phyloP scores from a whole-genome alignment of 1,284 basidiomycete species.

The Xerocomus minutiporus region DNA sequence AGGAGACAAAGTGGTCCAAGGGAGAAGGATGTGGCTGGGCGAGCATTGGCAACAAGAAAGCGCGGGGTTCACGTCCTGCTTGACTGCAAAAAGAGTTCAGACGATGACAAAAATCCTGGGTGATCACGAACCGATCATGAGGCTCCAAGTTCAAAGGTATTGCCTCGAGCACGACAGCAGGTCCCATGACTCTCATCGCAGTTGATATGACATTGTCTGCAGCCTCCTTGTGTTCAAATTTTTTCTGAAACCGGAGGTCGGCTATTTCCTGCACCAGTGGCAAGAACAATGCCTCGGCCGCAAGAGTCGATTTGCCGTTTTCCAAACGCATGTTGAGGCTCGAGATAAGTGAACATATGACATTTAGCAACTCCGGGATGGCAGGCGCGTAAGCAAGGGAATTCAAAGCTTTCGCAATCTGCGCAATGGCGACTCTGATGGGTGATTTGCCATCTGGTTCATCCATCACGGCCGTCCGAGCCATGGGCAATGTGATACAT shows the following conservation, averaged over 20 bases:
- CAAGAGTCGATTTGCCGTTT: constrained; percentile 44
- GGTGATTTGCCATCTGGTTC: constrained; percentile 43
- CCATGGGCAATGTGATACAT: constrained; percentile 66
- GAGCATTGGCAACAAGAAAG: constrained; percentile 90
- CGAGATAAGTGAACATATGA: constrained; percentile 53
- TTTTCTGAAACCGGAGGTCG: constrained; percentile 71
- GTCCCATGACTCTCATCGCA: constrained; percentile 85
- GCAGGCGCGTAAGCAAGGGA: constrained; percentile 64
- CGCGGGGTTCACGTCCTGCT: constrained; percentile 67
- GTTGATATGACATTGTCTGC: constrained; percentile 79
- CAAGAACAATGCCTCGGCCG: constrained; percentile 70
- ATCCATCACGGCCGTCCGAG: constrained; percentile 49
- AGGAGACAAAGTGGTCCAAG: constrained; percentile 80
- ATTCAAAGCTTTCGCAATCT: constrained; percentile 63
- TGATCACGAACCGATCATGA: constrained; percentile 57
- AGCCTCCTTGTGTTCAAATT: constrained; percentile 88
- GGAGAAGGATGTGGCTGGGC: constrained; percentile 78
- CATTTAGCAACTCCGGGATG: constrained; percentile 67
- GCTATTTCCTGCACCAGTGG: constrained; percentile 75
- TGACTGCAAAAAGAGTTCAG: constrained; percentile 39
- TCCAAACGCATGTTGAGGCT: constrained; percentile 41
- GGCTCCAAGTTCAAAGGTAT: constrained; percentile 88
- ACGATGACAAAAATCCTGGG: background rate
- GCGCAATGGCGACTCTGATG: constrained; percentile 58
- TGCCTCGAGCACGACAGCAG: constrained; percentile 68